Evolutionary conservation across 768 basidiomycete species (phyloP), one percentile per base, ranked within the genome.

Genomic region (Tricholoma furcatifolium): DNA sequence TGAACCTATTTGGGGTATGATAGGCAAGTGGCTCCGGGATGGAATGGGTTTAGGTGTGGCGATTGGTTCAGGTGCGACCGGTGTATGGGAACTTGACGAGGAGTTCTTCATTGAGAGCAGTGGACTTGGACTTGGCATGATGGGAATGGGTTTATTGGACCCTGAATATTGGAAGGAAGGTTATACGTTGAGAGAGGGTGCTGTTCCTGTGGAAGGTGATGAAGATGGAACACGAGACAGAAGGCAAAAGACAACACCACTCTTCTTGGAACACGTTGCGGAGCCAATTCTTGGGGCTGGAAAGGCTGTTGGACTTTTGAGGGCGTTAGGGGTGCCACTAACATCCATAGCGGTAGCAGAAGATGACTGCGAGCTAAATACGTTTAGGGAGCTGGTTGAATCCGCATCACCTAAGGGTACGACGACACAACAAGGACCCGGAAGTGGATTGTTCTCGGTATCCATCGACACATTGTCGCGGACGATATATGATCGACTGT

Each of bases 41-140:
- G 91, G 91, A 0, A 88, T 88, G 83, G 82, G 82, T 4, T 62
- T 77, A 9, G 70, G 73, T 8, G 57, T 74, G 52, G 66, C 72
- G 41, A 50, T 69, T 53, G 60, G 73, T 51, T 56, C 59, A 11
- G 64, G 63, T 17, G 64, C 65, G 5, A 47, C 59, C 27, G 61
- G 58, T 15, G 64, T 67, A 12, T 71, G 68, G 44, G 74, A 73
- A 39, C 71, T 86, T 1, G 83, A 86, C 17, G 84, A 85, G 10
- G 91, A 93, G 61, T 91, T 91, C 68, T 92, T 93, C 67, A 82
- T 93, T 42, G 86, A 88, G 61, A 79, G 81, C 55, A 89, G 80
- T 60, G 84, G 83, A 17, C 71, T 88, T 40, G 76, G 75, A 0
- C 53, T 75, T 45, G 78, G 78, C 36, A 74, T 75, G 63, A 68